These are phyloP conservation scores for Kickxella alabastrina DNA, from an alignment of 192 early-diverging fungal genomes.

Conservation along the genomic window DNA sequence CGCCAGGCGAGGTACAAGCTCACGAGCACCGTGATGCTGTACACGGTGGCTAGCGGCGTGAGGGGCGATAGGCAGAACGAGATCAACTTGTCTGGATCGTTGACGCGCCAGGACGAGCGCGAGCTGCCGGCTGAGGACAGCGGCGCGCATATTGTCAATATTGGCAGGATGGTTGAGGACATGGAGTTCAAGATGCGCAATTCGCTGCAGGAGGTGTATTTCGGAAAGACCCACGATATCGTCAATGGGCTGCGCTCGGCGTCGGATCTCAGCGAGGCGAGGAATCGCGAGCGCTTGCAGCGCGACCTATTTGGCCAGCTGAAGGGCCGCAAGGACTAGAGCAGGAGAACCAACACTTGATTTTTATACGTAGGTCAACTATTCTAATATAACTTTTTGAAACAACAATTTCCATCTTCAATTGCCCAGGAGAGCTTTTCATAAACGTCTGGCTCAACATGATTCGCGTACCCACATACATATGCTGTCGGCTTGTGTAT, in stretches of 20 bases:
- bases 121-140: constrained; percentile 73
- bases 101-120: constrained; percentile 90
- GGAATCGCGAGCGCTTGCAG: constrained; percentile 74
- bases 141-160: constrained; percentile 82
- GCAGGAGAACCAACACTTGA: too few relatives aligned
- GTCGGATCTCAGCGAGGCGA: constrained; percentile 68
- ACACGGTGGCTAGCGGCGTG: constrained; percentile 68
- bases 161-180: constrained; percentile 95
- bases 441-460: too few relatives aligned
- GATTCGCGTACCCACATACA: too few relatives aligned
- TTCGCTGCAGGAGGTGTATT: constrained; percentile 90
- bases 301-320: constrained; percentile 73
- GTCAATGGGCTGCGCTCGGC: constrained; percentile 87
- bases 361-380: too few relatives aligned
- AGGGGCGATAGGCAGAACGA: constrained; percentile 52
- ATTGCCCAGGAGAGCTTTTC: too few relatives aligned
- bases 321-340: constrained; percentile 52
- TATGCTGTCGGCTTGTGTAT: too few relatives aligned
- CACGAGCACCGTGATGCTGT: constrained; percentile 94
- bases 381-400: too few relatives aligned
- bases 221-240: constrained; percentile 96
- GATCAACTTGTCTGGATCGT: constrained; percentile 84
- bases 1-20: constrained; percentile 91
- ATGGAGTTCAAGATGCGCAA: constrained; percentile 99
- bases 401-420: too few relatives aligned